Percentiles rank a stretch among this genome's conserved stretches.
Conservation (phyloP, 176 grass and related monocot genomes). For the Triticum monococcum region DNA sequence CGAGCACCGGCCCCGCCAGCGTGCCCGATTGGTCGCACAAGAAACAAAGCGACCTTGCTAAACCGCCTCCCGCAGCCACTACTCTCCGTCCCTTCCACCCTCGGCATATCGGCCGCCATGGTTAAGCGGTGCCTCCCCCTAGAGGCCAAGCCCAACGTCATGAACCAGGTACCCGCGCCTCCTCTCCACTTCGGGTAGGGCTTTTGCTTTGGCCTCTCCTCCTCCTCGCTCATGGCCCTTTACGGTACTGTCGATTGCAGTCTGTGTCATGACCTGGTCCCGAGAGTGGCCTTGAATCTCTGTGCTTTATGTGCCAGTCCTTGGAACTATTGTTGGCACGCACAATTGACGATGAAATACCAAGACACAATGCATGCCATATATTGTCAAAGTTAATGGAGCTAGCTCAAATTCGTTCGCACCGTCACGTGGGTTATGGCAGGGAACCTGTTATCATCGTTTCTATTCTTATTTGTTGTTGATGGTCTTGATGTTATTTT, state of each 20-base stretch:
- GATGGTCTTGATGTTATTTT: no score
- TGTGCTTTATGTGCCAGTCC: no score
- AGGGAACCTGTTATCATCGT: no score
- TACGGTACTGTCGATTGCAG: slow-evolving; percentile 16
- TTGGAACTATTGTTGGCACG: no score
- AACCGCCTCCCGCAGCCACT: neutral
- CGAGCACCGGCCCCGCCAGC: neutral
- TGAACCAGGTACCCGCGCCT: slow-evolving; percentile 63
- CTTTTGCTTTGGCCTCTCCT: neutral
- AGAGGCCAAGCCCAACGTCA: slow-evolving; percentile 85
- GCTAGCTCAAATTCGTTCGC: no score
- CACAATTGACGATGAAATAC: no score
- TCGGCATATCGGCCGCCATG: slow-evolving; percentile 24
- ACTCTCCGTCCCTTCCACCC: neutral
- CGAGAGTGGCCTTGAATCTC: no score
- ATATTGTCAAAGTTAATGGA: no score
- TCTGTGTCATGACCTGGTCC: slow-evolving; percentile 30
- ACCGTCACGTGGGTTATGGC: no score
- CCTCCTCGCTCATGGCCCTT: neutral
- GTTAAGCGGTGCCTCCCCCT: slow-evolving; percentile 75
- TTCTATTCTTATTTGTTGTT: no score
- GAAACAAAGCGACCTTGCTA: neutral
- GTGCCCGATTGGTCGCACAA: neutral
- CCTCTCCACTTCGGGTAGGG: neutral
- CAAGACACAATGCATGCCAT: no score